These are phyloP conservation scores for Lactifluus hygrophoroides DNA, from an alignment of 768 basidiomycete species.

Conservation along the genomic window DNA sequence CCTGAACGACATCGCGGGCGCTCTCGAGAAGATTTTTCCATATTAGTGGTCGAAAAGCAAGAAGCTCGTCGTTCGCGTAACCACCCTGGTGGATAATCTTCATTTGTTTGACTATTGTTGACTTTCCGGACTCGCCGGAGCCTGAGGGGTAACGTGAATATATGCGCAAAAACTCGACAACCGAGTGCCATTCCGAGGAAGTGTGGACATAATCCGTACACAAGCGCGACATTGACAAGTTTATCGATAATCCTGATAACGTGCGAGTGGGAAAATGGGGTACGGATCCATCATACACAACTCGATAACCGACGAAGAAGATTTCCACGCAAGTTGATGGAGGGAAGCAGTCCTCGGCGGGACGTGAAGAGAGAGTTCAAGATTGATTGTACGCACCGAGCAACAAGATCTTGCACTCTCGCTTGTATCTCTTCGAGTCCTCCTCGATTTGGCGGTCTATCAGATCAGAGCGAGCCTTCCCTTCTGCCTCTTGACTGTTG, in stretches of 20 bases:
- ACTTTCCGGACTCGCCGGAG: slow-evolving; percentile 92
- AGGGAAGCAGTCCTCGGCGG: not conserved
- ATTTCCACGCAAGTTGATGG: not conserved
- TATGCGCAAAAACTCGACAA: not conserved
- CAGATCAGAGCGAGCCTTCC: slow-evolving; percentile 54
- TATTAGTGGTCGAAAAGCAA: slow-evolving; percentile 67
- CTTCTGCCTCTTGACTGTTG: slow-evolving; percentile 43
- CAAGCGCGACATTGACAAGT: not conserved
- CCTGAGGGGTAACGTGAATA: slow-evolving; percentile 37
- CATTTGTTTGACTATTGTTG: slow-evolving; percentile 97
- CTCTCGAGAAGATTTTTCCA: slow-evolving; percentile 85
- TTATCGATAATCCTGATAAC: not conserved
- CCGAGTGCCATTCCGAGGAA: not conserved
- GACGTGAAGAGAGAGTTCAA: not conserved
- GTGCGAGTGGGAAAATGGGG: too few relatives aligned
- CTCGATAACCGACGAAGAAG: too few relatives aligned
- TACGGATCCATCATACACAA: too few relatives aligned
- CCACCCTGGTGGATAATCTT: slow-evolving; percentile 96
- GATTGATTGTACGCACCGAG: slow-evolving; percentile 48
- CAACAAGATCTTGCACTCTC: slow-evolving; percentile 88
- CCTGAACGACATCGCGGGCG: slow-evolving; percentile 75
- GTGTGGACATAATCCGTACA: not conserved
- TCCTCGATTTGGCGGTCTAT: slow-evolving; percentile 85
- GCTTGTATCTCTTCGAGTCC: slow-evolving; percentile 70
- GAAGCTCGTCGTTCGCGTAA: slow-evolving; percentile 69